Evolutionary conservation across 768 basidiomycete species (phyloP), one percentile per base, ranked within the genome.

Genomic region (Auricularia heimuer): DNA sequence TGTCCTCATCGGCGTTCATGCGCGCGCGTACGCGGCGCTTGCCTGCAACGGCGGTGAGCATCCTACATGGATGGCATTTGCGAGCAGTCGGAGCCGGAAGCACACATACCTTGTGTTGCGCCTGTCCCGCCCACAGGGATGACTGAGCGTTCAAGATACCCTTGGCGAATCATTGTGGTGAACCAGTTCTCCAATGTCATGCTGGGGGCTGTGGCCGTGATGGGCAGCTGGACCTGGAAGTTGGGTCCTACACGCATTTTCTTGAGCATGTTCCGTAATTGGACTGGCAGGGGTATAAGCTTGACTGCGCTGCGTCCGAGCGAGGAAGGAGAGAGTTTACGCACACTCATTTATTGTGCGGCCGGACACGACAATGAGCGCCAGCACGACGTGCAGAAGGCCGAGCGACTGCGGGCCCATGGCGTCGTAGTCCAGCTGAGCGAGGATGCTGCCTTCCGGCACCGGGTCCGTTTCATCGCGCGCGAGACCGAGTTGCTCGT

Each of bases 361-460:
- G 56, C 92, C 92, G 68, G 84, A 86, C 54, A 88, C 89, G n/a
- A 98, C 79, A 60, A 98, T 86, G 29, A 97, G 77, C 0, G 88
- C 85, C 10, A 98, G 83, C 44, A 98, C 81, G 14, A 92, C 84
- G 64, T 92, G 89, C 14, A 94, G 79, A 3, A 97, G 75, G 7
- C 94, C 95, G 29, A 89, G 72, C 2, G 82, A 71, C 18, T 65
- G 61, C 42, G 64, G 36, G 1, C 82, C 87, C 1, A 92, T 77
- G 67, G 94, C 82, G 71, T 92, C 85, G 12, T 78, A 72, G 63
- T 76, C 78, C 66, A 83, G 87, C 87, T 89, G 92, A 0, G 87
- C 85, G 58, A 94, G 78, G 68, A 93, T 80, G 63, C 85, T 87
- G 0, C 91, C 91, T 62, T 85, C 83, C 16, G 76, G 79, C 29